Evolutionary conservation across 805 yeast species (phyloP), one percentile per base, ranked within the genome.

Genomic region (Hanseniaspora taiwanica): DNA sequence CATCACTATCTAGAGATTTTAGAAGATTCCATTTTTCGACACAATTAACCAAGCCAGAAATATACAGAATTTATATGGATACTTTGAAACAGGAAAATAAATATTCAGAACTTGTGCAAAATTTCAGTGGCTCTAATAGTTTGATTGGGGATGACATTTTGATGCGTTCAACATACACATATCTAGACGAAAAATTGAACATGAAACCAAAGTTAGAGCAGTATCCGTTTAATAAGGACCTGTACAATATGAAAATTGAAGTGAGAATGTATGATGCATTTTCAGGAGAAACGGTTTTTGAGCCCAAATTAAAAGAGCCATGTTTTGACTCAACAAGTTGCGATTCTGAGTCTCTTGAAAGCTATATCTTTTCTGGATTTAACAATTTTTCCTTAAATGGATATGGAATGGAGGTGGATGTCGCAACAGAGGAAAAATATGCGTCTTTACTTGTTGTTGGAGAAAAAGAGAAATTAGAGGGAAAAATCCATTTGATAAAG

Each of bases 1-100:
- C 96, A 1, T 82, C 94, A 2, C 62, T 84, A 16, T 74, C 81
- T 38, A 64, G 94, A 47, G 96, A 87, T 57, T 74, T 81, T 50
- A 69, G 89, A 49, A 62, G 95, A 38, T 56, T 83, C 47, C 83
- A 84, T 58, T 33, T 37, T 27, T 76, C 78, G 24, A 68, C 76
- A 27, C 69, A 64, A 40, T 54, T 83, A 37, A 78, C 94, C 2
- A 69, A 68, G 41, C 69, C 75, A 8, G 96, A 86, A 46, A 68
- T 81, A 23, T 76, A 81, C 48, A 65, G 95, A 25, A 56, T 74
- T 16, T 77, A 69, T 47, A 53, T 82, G 38, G 62, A 60, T 18
- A 49, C 63, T 2, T 51, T 73, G 34, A 54, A 58, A 27, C 49
- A 55, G 1, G 46, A 55, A 8, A 24, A 21, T 59, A 67, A 4